Conservation (phyloP, 73 alveolate species). For the Tetrahymena thermophila region DNA sequence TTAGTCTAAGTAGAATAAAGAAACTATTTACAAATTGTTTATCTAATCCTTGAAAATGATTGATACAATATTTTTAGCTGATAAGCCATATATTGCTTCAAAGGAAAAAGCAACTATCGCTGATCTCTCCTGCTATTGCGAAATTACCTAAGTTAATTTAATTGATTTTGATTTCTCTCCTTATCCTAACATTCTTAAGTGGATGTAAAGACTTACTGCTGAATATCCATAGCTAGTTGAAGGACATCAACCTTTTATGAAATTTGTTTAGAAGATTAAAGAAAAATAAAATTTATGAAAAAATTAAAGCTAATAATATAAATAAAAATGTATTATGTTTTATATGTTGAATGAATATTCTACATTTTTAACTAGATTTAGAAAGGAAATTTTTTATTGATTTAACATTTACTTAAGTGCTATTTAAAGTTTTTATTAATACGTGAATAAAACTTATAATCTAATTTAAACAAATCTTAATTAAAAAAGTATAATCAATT, state of each 20-base stretch:
- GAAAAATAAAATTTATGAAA: not conserved
- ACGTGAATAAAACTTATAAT: too few relatives aligned
- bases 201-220: conserved; percentile 30
- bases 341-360: not conserved
- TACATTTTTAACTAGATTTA: not conserved
- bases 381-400: not conserved
- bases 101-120: conserved; percentile 22
- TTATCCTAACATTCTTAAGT: conserved; percentile 25
- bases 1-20: not conserved
- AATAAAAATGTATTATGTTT: not conserved
- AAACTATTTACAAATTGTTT: not conserved
- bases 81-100: not conserved
- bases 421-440: too few relatives aligned
- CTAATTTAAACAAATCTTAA: not conserved
- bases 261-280: not conserved
- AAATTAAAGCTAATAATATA: not conserved
- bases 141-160: conserved; percentile 20
- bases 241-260: not conserved
- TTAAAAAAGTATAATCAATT: not conserved
- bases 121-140: conserved; percentile 44
- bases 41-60: not conserved
- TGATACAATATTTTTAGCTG: not conserved
- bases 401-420: not conserved
- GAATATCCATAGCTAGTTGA: not conserved
- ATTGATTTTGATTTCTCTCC: conserved; percentile 33